Base-by-base conservation (phyloP, 1,284 basidiomycete genomes). In the Cutaneotrichosporon cavernicola region DNA sequence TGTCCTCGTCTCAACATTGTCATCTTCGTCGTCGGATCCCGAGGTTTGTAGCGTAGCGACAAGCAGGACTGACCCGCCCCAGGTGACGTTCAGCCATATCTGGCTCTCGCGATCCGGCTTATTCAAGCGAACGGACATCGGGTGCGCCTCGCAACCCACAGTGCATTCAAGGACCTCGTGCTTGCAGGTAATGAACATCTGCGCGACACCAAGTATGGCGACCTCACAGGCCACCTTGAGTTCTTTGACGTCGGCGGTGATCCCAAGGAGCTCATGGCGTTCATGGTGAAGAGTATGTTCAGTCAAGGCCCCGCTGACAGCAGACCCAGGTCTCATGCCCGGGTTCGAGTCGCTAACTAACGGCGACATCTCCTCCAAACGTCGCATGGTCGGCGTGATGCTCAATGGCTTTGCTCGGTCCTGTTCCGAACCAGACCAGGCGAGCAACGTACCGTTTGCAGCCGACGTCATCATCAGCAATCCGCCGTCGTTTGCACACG, bases 51-150 rank as follows among this genome's bases (percentile, higher is more conserved):
- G 49, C 26, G 49, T 6, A 2, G 4, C 4, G 22, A 13, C 18
- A 13, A 16, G 36, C 30, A 11, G 21, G 26, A 14, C 62, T 67
- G 22, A 65, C 40, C 11, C 26, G 26, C 26, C 1, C 72, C 34
- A 85, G 88, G 88, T 46, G 88, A 89, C 69, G 87, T 90, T 0
- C 88, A 89, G 72, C 88, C 88, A 0, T 89, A 87, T 72, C 79
- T 89, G n/a, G 87, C 88, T 0, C 80, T 89, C 0, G 87, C 85
- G 6, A 81, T 86, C 63, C 77, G 80, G 16, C 79, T 90, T 2
- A 73, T 83, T 74, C 80, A 50, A 80, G 86, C 66, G 1, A 68
- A 74, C 56, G 85, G 86, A 0, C 88, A 90, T 75, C 82, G 84
- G 5, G 83, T 89, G 40, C 83, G 88, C 8, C 85, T 90, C 40